Percentiles rank a stretch among this genome's conserved stretches.
phyloP scores from a whole-genome alignment of 2,329 filamentous ascomycete species.

The Talaromyces sp. region DNA sequence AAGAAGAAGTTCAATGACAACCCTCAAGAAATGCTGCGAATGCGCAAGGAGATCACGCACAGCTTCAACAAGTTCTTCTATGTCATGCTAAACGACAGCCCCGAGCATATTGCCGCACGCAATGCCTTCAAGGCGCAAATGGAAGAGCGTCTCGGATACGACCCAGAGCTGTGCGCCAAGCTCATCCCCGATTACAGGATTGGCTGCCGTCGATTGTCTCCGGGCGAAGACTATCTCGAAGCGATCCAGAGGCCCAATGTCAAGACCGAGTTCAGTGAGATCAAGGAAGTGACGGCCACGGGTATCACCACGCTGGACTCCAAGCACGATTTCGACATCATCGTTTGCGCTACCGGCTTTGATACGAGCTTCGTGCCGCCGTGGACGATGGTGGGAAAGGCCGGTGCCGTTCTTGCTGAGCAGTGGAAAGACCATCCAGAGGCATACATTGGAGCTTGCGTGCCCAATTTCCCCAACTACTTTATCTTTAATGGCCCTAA shows the following conservation, averaged over 20 bases:
- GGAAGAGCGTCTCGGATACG: too few species aligned
- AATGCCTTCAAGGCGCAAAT: too few species aligned
- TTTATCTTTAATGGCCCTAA: constrained; percentile 23
- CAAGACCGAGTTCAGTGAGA: constrained; percentile 54
- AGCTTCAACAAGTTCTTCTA: too few species aligned
- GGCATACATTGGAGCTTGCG: constrained; percentile 46
- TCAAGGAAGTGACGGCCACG: constrained; percentile 42
- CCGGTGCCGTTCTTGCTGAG: constrained; percentile 41
- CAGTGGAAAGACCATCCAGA: constrained; percentile 41
- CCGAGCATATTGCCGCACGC: not conserved
- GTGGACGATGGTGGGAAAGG: constrained; percentile 42
- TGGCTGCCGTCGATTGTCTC: constrained; percentile 18
- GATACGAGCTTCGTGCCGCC: constrained; percentile 37
- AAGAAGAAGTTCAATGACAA: too few species aligned
- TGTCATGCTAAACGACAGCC: too few species aligned
- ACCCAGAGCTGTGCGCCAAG: too few species aligned
- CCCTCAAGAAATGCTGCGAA: too few species aligned
- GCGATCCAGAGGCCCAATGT: constrained; percentile 60
- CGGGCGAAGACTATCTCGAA: constrained; percentile 53
- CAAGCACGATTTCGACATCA: constrained; percentile 19
- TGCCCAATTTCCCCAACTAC: constrained; percentile 48
- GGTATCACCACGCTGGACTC: constrained; percentile 28
- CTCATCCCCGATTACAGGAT: too few species aligned
- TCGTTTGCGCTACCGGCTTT: constrained; percentile 43
- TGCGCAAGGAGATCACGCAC: too few species aligned